Percentiles rank a stretch among this genome's conserved stretches.
These are phyloP conservation scores for Pyrus bretschneideri DNA, from an alignment of 306 rosid species.

Conservation along the genomic window DNA sequence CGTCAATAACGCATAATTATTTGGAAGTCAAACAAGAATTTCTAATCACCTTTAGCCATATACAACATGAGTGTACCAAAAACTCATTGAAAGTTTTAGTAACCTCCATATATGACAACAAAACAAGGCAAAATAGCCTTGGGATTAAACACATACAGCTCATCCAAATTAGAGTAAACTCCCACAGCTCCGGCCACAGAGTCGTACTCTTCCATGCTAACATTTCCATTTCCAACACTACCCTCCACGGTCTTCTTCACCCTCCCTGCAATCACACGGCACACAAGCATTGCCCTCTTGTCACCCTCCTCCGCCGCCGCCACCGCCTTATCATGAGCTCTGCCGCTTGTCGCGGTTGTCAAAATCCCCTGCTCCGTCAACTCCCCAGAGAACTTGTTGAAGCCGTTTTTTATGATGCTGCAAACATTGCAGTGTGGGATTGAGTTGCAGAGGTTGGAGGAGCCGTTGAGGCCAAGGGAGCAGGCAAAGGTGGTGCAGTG, in stretches of 20 bases:
- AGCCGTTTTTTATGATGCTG: conserved; percentile 67
- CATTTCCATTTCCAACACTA: conserved; percentile 3
- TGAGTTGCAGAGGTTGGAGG: conserved; percentile 79
- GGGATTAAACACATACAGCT: conserved; percentile 68
- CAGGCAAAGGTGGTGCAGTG: conserved; percentile 75
- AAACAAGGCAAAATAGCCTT: conserved; percentile 95
- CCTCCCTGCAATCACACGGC: conserved; percentile 94
- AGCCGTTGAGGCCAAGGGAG: conserved; percentile 79
- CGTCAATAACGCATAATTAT: neutral
- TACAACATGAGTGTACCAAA: conserved; percentile 3
- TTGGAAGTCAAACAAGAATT: neutral
- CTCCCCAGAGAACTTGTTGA: conserved; percentile 33
- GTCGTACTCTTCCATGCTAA: conserved; percentile 66
- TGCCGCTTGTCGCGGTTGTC: conserved; percentile 89
- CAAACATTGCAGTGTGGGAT: conserved; percentile 63
- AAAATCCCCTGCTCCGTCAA: conserved; percentile 40
- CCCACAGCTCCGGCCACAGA: conserved; percentile 72
- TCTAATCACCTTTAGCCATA: neutral
- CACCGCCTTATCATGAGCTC: conserved; percentile 68
- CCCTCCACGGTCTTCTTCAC: conserved; percentile 80
- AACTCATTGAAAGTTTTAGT: conserved; percentile 25
- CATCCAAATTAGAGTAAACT: conserved; percentile 81
- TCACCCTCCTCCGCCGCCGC: conserved; percentile 20
- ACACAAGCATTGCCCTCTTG: conserved; percentile 88
- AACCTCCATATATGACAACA: conserved; percentile 83